These are phyloP conservation scores for Cucurbita argyrosperma DNA, from an alignment of 306 rosid genomes.

Conservation along the genomic window DNA sequence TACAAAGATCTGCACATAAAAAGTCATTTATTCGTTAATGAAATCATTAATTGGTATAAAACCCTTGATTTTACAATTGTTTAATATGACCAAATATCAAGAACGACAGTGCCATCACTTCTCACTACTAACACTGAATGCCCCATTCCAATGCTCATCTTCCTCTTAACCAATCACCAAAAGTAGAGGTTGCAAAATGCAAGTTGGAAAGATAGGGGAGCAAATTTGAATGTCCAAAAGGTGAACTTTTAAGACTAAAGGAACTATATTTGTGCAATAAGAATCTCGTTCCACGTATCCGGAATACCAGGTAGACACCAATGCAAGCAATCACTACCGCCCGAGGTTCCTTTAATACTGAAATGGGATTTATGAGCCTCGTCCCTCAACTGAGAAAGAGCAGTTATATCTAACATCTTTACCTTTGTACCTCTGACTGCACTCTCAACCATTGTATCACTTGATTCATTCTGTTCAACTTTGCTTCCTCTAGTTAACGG, in stretches of 20 bases:
- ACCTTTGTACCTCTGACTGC: constrained; percentile 62
- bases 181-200: background rate
- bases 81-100: background rate
- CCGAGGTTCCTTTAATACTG: constrained; percentile 30
- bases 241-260: background rate
- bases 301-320: constrained; percentile 94
- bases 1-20: too few relatives aligned
- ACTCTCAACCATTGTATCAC: constrained; percentile 36
- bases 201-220: background rate
- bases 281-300: constrained; percentile 88
- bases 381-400: constrained; percentile 66
- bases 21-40: too few relatives aligned
- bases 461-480: constrained; percentile 42
- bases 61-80: background rate
- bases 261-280: constrained; percentile 57
- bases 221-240: background rate
- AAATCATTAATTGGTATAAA: background rate
- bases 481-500: constrained; percentile 58
- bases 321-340: constrained; percentile 68
- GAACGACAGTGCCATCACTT: background rate
- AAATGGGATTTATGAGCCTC: constrained; percentile 81
- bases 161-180: background rate
- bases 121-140: background rate
- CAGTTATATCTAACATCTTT: constrained; percentile 64
- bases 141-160: background rate